Evolutionary conservation across 805 yeast species (phyloP).

Genomic region (Dipodascus albidus): DNA sequence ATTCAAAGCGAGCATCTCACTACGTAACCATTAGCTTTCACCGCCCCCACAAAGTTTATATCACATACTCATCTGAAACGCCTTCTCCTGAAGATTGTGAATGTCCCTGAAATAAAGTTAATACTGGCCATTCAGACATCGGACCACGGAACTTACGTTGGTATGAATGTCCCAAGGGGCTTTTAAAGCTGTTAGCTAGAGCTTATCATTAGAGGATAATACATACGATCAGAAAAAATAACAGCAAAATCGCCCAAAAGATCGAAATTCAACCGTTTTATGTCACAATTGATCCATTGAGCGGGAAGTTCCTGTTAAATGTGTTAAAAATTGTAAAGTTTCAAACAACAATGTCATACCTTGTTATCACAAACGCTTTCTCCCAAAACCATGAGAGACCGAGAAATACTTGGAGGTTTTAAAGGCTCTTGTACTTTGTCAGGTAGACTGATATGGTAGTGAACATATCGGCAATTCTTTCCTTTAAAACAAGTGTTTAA

Average conservation of each 20-base stretch:
- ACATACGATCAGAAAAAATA: conserved; percentile 63
- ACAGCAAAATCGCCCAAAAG: conserved; percentile 66
- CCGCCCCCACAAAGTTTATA: not conserved
- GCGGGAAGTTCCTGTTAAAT: conserved; percentile 35
- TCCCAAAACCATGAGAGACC: not conserved
- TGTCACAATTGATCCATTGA: conserved; percentile 85
- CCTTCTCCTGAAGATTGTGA: conserved; percentile 12
- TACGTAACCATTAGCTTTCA: conserved; percentile 11
- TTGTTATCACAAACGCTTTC: not conserved
- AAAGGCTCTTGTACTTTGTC: conserved; percentile 9
- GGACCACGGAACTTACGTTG: conserved; percentile 37
- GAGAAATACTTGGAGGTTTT: not conserved
- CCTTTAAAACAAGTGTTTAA: conserved; percentile 88
- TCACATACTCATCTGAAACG: conserved; percentile 14
- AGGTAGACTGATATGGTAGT: conserved; percentile 36
- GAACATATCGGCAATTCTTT: conserved; percentile 68
- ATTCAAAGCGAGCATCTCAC: conserved; percentile 56
- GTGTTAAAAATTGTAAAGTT: conserved; percentile 7
- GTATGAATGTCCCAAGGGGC: conserved; percentile 94
- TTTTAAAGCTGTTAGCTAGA: not conserved
- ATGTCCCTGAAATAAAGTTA: conserved; percentile 9
- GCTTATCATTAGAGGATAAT: not conserved
- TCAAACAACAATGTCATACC: no score
- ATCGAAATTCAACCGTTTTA: conserved; percentile 57
- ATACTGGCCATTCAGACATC: not conserved